These are phyloP conservation scores for Phragmites australis DNA, from an alignment of 176 grass and related monocot species.

Conservation along the genomic window DNA sequence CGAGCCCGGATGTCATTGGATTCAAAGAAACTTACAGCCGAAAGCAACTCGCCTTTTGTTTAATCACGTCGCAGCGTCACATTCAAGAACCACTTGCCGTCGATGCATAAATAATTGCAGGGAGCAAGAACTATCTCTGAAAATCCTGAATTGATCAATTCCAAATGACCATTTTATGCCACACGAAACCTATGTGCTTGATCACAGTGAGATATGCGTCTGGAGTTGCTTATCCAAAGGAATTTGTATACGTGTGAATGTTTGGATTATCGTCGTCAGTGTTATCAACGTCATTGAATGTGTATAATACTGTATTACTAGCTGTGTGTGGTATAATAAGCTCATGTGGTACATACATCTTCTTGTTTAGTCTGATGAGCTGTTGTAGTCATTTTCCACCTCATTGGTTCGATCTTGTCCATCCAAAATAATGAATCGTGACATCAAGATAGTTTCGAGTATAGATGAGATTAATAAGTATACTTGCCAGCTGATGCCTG, in stretches of 20 bases:
- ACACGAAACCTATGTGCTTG: conserved; percentile 17
- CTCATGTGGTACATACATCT: conserved; percentile 14
- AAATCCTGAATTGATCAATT: conserved; percentile 27
- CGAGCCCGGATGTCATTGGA: conserved; percentile 15
- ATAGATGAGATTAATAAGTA: background rate
- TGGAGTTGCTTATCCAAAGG: conserved; percentile 5
- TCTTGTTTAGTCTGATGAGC: conserved; percentile 5
- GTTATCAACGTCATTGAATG: conserved; percentile 2
- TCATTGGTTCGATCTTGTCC: background rate
- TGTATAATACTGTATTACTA: background rate
- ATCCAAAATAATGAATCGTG: background rate
- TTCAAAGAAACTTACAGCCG: conserved; percentile 48
- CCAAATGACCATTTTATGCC: conserved; percentile 32
- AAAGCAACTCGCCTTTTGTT: conserved; percentile 41
- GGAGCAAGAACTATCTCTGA: background rate
- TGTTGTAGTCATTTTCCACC: conserved; percentile 17
- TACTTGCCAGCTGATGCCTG: background rate
- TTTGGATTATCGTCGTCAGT: conserved; percentile 13
- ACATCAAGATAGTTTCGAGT: conserved; percentile 9
- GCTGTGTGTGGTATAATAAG: background rate
- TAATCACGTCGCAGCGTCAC: conserved; percentile 29
- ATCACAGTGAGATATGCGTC: conserved; percentile 10
- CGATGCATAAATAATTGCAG: conserved; percentile 29
- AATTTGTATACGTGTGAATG: conserved; percentile 2
- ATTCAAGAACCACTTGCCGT: conserved; percentile 35